Percentiles rank a stretch among this genome's conserved stretches.
Evolutionary conservation across 2,329 filamentous ascomycete genomes (phyloP).

Genomic region (Orbilia javanica): DNA sequence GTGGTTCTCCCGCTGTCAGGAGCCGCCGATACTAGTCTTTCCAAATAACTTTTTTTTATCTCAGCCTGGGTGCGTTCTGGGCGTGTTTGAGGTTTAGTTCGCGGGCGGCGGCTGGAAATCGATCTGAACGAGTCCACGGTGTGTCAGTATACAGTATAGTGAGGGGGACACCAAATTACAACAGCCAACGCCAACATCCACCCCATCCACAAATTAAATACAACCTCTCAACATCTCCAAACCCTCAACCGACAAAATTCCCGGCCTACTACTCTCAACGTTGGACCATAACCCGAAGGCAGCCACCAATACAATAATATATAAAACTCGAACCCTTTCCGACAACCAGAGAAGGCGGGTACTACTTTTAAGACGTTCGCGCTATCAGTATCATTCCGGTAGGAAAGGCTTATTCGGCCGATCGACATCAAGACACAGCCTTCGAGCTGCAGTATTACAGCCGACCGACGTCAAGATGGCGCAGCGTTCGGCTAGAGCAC

Average conservation of each 20-base stretch:
- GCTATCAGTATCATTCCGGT: constrained; percentile 32
- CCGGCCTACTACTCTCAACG: constrained; percentile 16
- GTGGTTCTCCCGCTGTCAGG: neutral
- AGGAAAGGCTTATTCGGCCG: constrained; percentile 31
- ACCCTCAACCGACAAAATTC: constrained; percentile 20
- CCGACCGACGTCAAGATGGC: constrained; percentile 57
- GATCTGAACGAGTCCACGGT: neutral
- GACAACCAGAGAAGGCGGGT: constrained; percentile 31
- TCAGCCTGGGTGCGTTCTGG: neutral
- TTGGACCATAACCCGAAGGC: constrained; percentile 44
- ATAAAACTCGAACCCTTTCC: constrained; percentile 9
- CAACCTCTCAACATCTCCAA: too few relatives aligned
- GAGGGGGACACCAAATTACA: constrained; percentile 27
- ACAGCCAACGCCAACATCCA: neutral
- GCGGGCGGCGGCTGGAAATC: constrained; percentile 26
- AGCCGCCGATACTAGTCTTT: constrained; percentile 20
- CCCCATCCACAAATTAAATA: neutral
- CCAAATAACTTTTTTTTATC: neutral
- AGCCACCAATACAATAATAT: constrained; percentile 10
- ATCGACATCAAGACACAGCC: constrained; percentile 5
- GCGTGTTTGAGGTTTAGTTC: constrained; percentile 20
- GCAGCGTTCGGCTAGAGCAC: constrained; percentile 62
- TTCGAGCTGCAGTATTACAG: neutral
- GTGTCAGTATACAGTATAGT: too few relatives aligned
- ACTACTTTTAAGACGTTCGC: constrained; percentile 14